Evolutionary conservation across 2,329 filamentous ascomycete species (phyloP), one percentile per base, ranked within the genome.

Genomic region (Diaporthe longicolla): DNA sequence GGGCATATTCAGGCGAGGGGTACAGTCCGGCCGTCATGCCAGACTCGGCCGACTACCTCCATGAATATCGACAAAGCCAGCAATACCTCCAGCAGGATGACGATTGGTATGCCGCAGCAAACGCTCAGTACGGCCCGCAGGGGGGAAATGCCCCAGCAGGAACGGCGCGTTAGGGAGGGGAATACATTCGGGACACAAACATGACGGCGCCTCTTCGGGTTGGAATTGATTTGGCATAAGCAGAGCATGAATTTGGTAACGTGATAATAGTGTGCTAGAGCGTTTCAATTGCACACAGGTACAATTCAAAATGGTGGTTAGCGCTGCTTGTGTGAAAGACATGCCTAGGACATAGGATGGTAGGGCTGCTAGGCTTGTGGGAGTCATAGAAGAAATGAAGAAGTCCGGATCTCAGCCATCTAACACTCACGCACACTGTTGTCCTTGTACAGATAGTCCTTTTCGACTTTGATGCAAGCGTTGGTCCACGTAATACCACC

Each of bases 1-100:
- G 45, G 0, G 57, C 21, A 7, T 71, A 71, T 32, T 55, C 70
- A 5, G 70, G 57, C 21, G 45, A 54, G 37, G 70, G 45, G 9
- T 71, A 71, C 17, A 63, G 70, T n/a, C 57, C 70, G 2, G 70
- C 70, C 8, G 70, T 58, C 57, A 71, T 71, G 45, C 70, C 70
- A 0, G 70, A 71, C 21, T 48, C 48, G 19, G 70, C 21, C 1
- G 70, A 71, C 24, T 71, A 71, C 15, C 32, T 71, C 8, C 19
- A 48, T 1, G 70, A 71, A 4, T 71, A 71, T 5, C 24, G 70
- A 32, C 70, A 71, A 9, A 71, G 70, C 35, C 70, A 71, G 57
- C 17, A 63, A 0, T 71, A 71, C 8, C 70, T 71, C 4, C 70
- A 71, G 11, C 70, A 71, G 70, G 70, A 63, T 8, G 70, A 71